These are phyloP conservation scores for Globisporangium polare DNA, from an alignment of 352 stramenopile species.

Conservation along the genomic window DNA sequence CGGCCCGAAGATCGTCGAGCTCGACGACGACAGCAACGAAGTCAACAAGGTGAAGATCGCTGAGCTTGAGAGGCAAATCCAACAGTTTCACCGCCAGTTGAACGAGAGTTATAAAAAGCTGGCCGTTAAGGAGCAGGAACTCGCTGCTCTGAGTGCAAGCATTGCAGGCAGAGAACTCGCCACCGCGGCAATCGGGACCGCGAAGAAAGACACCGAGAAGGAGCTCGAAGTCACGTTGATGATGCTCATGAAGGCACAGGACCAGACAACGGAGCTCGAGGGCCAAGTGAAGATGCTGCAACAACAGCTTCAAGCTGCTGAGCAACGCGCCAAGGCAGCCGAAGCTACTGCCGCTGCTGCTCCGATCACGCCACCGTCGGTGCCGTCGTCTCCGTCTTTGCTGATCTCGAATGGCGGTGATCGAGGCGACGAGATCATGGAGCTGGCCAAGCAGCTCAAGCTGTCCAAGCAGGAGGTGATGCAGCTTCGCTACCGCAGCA, in stretches of 20 bases:
- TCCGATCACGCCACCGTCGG: not conserved
- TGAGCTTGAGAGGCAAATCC: conserved; percentile 23
- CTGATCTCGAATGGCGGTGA: conserved; percentile 18
- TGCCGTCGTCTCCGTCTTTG: conserved; percentile 11
- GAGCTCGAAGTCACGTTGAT: conserved; percentile 20
- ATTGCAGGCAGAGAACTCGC: conserved; percentile 9
- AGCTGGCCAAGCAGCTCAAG: conserved; percentile 76
- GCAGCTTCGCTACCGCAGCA: conserved; percentile 80
- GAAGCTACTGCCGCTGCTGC: not conserved
- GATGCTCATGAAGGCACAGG: conserved; percentile 23
- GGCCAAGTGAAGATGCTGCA: conserved; percentile 33
- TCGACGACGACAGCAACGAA: conserved; percentile 14
- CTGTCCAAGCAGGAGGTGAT: conserved; percentile 76
- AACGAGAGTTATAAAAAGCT: conserved; percentile 9
- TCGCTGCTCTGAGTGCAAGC: conserved; percentile 22
- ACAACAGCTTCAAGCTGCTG: conserved; percentile 33
- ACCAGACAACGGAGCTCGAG: conserved; percentile 24
- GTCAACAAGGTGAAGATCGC: conserved; percentile 10
- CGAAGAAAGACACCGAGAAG: conserved; percentile 20
- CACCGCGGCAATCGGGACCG: conserved; percentile 10
- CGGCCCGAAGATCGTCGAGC: conserved; percentile 19
- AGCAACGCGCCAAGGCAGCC: conserved; percentile 14
- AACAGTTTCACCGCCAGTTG: conserved; percentile 14
- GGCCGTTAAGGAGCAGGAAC: conserved; percentile 23
- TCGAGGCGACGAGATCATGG: conserved; percentile 38